phyloP scores from a whole-genome alignment of 2,329 filamentous ascomycete species.

The Parastagonospora nodorum region DNA sequence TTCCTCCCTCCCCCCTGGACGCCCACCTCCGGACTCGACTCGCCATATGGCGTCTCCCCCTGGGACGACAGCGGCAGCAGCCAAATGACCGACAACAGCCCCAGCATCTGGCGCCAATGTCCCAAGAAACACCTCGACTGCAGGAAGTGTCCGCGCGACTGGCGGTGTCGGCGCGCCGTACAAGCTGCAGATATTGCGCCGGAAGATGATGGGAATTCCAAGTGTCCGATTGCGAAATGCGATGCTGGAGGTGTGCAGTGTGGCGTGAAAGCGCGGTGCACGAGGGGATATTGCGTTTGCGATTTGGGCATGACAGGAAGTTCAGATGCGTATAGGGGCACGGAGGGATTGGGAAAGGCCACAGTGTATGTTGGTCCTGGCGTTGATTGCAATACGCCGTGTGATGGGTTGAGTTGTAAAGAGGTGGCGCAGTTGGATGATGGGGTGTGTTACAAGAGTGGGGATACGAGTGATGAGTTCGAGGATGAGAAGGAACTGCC shows the following conservation, averaged over 20 bases:
- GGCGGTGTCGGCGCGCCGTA: constrained; percentile 3
- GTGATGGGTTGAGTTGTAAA: constrained; percentile 11
- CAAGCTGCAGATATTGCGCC: background rate
- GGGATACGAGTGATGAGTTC: background rate
- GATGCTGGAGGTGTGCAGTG: background rate
- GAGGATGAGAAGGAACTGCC: background rate
- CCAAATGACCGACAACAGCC: constrained; percentile 16
- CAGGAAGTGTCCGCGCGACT: constrained; percentile 14
- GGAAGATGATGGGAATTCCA: background rate
- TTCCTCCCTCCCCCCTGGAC: constrained; percentile 15
- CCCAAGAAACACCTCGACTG: constrained; percentile 13
- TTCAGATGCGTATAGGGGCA: constrained; percentile 1
- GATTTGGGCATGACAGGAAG: constrained; percentile 7
- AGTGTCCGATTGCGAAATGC: constrained; percentile 10
- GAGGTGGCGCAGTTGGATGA: constrained; percentile 12
- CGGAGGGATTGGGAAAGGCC: constrained; percentile 5
- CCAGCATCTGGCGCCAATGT: constrained; percentile 7
- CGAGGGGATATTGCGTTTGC: constrained; percentile 11
- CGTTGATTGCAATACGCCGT: constrained; percentile 10
- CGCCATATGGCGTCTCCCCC: constrained; percentile 12
- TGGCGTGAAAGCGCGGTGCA: constrained; percentile 3
- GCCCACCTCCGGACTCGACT: constrained; percentile 7
- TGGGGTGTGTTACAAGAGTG: constrained; percentile 6
- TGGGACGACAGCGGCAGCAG: constrained; percentile 16
- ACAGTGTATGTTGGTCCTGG: constrained; percentile 15